These are phyloP conservation scores for Schwanniomyces occidentalis DNA, from an alignment of 805 yeast species.

Conservation along the genomic window DNA sequence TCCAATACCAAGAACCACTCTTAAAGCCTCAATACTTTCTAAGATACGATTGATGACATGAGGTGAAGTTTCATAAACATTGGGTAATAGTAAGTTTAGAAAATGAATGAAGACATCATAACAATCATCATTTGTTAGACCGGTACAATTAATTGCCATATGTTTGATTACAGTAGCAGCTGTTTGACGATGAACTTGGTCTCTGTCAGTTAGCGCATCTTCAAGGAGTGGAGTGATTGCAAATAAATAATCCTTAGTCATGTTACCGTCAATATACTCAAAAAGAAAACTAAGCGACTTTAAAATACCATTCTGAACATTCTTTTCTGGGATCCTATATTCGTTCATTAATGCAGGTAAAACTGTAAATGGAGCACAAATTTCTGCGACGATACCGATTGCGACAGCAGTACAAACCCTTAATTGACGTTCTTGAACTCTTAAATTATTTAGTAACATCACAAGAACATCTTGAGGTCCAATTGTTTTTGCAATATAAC, in stretches of 20 bases:
- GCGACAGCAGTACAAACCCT: conserved; percentile 98
- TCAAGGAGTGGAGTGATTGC: conserved; percentile 77
- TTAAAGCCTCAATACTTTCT: conserved; percentile 75
- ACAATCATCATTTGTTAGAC: conserved; percentile 68
- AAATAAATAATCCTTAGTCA: conserved; percentile 78
- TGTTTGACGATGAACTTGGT: conserved; percentile 91
- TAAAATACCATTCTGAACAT: conserved; percentile 93
- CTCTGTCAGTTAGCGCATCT: conserved; percentile 89
- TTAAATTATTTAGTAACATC: conserved; percentile 76
- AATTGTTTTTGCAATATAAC: conserved; percentile 83
- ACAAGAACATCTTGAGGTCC: conserved; percentile 96
- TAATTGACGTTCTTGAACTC: conserved; percentile 93
- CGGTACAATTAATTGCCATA: conserved; percentile 75
- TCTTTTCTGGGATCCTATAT: conserved; percentile 85
- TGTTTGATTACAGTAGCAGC: conserved; percentile 87
- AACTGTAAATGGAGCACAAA: conserved; percentile 90
- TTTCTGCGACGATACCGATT: conserved; percentile 92
- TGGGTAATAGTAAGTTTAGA: conserved; percentile 81
- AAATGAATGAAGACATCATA: conserved; percentile 71
- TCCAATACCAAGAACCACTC: conserved; percentile 77
- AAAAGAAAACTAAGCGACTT: conserved; percentile 89
- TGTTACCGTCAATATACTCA: conserved; percentile 79
- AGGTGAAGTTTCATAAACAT: conserved; percentile 91
- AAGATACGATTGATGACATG: conserved; percentile 84
- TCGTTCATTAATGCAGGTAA: conserved; percentile 95